phyloP scores from a whole-genome alignment of 805 yeast species.

The Lachancea lanzarotensis region DNA sequence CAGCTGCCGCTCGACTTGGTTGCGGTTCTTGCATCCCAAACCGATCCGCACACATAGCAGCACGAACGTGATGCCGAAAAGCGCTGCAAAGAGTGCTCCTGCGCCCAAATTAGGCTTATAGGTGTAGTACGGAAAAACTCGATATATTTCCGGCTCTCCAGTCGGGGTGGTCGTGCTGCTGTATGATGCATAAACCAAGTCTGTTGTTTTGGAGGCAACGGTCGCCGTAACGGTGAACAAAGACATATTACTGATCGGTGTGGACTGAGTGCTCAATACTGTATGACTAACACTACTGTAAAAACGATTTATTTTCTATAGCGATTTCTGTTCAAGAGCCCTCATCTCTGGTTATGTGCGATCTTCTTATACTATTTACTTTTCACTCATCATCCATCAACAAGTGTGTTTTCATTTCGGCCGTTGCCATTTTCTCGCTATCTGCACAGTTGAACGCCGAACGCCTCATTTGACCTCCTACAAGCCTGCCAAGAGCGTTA shows the following conservation, averaged over 20 bases:
- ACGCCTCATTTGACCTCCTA: no score
- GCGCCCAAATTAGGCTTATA: slow-evolving; percentile 1
- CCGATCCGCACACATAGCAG: neutral
- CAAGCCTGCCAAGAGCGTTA: no score
- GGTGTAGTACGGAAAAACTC: neutral
- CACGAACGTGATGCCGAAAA: slow-evolving; percentile 3
- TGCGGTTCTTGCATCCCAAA: neutral
- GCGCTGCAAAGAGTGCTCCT: neutral
- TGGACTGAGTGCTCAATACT: no score
- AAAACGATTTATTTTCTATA: no score
- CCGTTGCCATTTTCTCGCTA: no score
- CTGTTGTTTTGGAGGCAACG: neutral
- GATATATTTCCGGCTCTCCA: neutral
- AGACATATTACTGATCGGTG: neutral
- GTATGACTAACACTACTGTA: no score
- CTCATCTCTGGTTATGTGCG: no score
- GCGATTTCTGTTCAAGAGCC: no score
- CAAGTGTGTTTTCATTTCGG: no score
- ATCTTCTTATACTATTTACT: no score
- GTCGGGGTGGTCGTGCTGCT: neutral
- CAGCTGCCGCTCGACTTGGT: neutral
- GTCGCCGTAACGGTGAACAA: neutral
- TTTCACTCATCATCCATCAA: no score
- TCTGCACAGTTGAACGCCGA: no score
- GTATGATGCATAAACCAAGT: neutral